Evolutionary conservation across 1,284 basidiomycete genomes (phyloP), one percentile per base, ranked within the genome.

Genomic region (Tilletia caries): DNA sequence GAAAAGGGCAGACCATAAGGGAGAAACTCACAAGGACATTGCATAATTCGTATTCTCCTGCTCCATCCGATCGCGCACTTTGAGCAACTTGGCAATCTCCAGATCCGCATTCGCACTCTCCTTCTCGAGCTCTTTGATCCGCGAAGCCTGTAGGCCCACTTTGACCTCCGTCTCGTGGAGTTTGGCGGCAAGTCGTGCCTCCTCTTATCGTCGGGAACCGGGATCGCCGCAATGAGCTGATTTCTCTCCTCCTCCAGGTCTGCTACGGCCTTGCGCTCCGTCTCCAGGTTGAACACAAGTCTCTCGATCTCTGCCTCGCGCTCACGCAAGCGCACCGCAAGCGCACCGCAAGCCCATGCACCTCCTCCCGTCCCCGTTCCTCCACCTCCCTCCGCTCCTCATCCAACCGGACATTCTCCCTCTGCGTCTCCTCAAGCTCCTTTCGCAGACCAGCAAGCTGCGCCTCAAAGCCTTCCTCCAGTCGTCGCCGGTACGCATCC

Each of bases 31-130:
- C 52, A 54, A 54, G n/a, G 52, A 27, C 58, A 62, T 62, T 3
- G 58, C 58, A 29, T 34, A 37, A 29, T 62, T 29, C 18, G 27
- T 29, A 33, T 33, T 62, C 58, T 62, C 58, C 32, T 62, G 58
- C 58, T 62, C 58, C 58, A 62, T 62, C 32, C 58, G 58, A 29
- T 62, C 58, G 8, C 58, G 58, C 18, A 62, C 58, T 37, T 62
- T 62, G 29, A 62, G 32, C 58, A 62, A 29, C 58, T 62, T 62
- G 27, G 58, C 58, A 34, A 62, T 37, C 29, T 62, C 58, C 32
- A 62, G 20, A 18, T 62, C 58, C 32, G 58, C 58, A 62, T 62
- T 62, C 18, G 58, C 58, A 23, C 58, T 62, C 29, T 62, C 27
- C 58, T 33, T 62, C 58, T 62, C 58, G 15, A 62, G 58, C 32